Evolutionary conservation across 495 filamentous ascomycete species (phyloP), one percentile per base, ranked within the genome.

Genomic region (Lophiotrema nucula): DNA sequence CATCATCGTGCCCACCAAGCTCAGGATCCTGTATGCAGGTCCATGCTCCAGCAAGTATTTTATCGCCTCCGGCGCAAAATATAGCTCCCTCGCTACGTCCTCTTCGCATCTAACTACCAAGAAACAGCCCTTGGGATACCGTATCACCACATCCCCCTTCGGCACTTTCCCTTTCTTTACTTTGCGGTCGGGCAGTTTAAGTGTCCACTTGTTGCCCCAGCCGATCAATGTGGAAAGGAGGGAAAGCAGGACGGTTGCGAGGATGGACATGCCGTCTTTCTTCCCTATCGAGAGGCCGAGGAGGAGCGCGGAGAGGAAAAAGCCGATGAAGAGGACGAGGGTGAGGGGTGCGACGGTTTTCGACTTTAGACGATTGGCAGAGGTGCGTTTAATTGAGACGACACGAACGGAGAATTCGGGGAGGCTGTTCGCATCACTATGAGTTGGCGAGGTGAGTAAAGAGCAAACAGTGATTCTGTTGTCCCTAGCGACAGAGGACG

Each of bases 171-270:
- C 42, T 12, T 28, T n/a, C 13, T 37, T 53, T 5, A 24, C 42
- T 1, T 35, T 58, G 18, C 65, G 52, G 47, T 65, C 58, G 1
- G 69, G 60, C 10, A 75, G 67, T 33, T 53, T n/a, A 2, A 77
- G 60, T 2, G 27, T 63, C 76, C 72, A 78, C 31, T 71, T 72
- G 56, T 75, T 75, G 13, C 69, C 70, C 37, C 72, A 28, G 35
- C 76, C 76, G 41, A 74, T 70, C 6, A 78, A 50, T 3, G 69
- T 73, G 21, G 75, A 74, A n/a, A 78, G 71, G 25, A 74, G 54
- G 25, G 74, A 76, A 10, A 78, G 74, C 11, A 73, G 58, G 8
- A 75, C 33, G 13, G 70, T 75, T 24, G 76, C 72, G 2, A 77
- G 21, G 8, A 76, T 42, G 26, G 74, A 75, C 52, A 76, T 73